Evolutionary conservation across 2,329 filamentous ascomycete genomes (phyloP).

Genomic region (Sclerotinia borealis): DNA sequence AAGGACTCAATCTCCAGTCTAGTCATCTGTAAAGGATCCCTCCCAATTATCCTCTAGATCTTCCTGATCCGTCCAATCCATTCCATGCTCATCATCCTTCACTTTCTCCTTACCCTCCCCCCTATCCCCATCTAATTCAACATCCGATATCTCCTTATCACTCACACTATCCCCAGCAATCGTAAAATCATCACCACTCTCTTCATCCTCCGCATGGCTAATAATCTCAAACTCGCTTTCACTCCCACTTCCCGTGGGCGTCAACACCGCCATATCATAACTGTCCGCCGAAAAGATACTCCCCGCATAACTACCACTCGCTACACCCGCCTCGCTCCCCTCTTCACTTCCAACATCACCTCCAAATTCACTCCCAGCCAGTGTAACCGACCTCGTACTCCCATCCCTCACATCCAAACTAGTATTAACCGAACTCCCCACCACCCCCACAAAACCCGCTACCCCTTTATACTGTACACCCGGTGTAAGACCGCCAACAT

Average conservation of each 20-base stretch:
- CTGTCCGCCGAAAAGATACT: not conserved
- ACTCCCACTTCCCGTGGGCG: not conserved
- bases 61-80: not conserved
- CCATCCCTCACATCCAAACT: conserved; percentile 2
- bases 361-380: not conserved
- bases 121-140: not conserved
- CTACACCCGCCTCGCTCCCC: not conserved
- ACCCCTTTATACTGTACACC: conserved; percentile 1
- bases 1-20: not conserved
- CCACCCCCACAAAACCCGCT: not conserved
- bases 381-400: not conserved
- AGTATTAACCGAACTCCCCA: not conserved
- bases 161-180: not conserved
- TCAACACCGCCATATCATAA: conserved; percentile 6
- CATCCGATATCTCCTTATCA: not conserved
- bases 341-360: not conserved
- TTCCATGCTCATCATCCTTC: not conserved
- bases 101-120: not conserved
- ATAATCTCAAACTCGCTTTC: conserved; percentile 3
- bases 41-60: not conserved
- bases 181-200: not conserved
- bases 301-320: not conserved
- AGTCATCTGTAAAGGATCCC: not conserved
- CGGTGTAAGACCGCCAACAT: not conserved
- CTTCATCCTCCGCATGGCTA: not conserved